Evolutionary conservation across 2,329 filamentous ascomycete genomes (phyloP).

Genomic region (Trichophyton rubrum): DNA sequence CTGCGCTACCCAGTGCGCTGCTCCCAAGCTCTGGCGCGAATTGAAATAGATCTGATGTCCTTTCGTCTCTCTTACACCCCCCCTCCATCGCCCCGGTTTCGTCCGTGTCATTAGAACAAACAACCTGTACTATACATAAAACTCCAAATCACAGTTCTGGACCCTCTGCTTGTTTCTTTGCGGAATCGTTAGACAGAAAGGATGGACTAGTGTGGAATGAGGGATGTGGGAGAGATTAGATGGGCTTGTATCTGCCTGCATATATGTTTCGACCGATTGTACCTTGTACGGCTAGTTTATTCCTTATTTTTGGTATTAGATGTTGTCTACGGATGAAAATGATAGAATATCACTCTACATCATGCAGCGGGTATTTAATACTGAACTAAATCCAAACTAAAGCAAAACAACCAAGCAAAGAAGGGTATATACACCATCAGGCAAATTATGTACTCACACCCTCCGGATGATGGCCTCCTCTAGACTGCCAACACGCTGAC

Average conservation of each 20-base stretch:
- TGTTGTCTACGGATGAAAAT: neutral
- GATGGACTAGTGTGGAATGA: too few species aligned
- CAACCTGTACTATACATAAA: constrained; percentile 1
- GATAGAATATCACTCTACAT: neutral
- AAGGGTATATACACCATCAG: neutral
- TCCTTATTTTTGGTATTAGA: neutral
- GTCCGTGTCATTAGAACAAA: neutral
- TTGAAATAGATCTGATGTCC: constrained; percentile 3
- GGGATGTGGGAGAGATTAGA: neutral
- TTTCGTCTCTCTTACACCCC: neutral
- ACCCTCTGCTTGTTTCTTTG: neutral
- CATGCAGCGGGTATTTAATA: too few species aligned
- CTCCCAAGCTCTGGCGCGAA: constrained; percentile 75
- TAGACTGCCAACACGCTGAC: neutral
- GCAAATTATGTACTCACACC: neutral
- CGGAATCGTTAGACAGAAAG: too few species aligned
- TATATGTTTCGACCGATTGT: neutral
- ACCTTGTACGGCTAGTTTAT: neutral
- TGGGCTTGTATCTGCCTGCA: neutral
- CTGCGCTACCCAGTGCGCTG: constrained; percentile 85
- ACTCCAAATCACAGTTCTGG: neutral
- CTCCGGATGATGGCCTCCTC: neutral
- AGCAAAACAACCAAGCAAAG: neutral
- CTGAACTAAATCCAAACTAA: too few species aligned
- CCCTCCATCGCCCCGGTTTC: neutral